A percentile compares a stretch with the other conserved stretches of the same genome.
phyloP scores from a whole-genome alignment of 2,329 filamentous ascomycete species.

The Aaosphaeria pasadenensis region DNA sequence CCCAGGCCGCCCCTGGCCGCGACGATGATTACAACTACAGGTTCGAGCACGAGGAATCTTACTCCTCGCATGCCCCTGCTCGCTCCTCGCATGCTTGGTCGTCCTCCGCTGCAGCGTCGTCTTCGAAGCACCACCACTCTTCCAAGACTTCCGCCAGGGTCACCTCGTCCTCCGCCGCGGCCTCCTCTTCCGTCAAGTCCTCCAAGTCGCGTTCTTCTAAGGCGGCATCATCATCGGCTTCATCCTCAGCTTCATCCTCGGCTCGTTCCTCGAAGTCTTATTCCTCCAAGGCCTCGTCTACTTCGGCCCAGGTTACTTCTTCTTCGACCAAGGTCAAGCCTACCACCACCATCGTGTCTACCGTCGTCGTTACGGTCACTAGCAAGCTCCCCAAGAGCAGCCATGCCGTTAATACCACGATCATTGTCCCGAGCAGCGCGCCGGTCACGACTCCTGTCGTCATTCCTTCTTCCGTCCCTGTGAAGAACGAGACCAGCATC shows the following conservation, averaged over 20 bases:
- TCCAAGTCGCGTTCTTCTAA: no score
- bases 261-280: background rate
- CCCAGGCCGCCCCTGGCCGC: background rate
- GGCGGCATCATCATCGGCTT: no score
- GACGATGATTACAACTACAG: background rate
- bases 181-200: background rate
- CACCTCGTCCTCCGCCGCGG: background rate
- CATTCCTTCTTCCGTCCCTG: constrained; percentile 4
- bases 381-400: constrained; percentile 5
- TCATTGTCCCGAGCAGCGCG: background rate
- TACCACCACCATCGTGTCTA: background rate
- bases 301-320: background rate
- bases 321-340: background rate
- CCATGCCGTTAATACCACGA: constrained; percentile 3
- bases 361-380: constrained; percentile 6
- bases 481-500: background rate
- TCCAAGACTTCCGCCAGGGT: no score
- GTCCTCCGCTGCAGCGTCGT: no score
- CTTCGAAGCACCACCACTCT: no score
- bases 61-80: no score
- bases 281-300: background rate
- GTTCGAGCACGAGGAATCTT: no score
- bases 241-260: background rate
- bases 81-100: no score
- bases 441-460: no score